Conservation (phyloP, 2,329 filamentous ascomycete species). For the Aspergillus jensenii region DNA sequence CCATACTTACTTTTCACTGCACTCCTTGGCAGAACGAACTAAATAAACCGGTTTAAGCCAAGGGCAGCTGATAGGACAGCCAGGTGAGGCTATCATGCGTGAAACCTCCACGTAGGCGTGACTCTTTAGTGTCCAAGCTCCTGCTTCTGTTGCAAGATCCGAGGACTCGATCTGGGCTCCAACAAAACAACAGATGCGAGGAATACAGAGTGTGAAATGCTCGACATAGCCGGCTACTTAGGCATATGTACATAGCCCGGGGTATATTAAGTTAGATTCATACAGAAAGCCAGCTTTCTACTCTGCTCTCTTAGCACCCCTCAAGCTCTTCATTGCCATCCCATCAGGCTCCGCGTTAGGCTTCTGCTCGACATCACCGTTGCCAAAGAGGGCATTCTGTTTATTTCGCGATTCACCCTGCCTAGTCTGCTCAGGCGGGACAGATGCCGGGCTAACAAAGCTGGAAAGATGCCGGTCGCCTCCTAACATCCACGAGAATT, state of each 20-base stretch:
- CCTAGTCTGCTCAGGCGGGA: constrained; percentile 45
- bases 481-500: constrained; percentile 53
- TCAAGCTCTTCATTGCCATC: constrained; percentile 41
- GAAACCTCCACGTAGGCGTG: background rate
- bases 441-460: constrained; percentile 48
- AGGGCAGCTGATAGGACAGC: constrained; percentile 7
- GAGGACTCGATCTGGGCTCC: background rate
- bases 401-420: constrained; percentile 31
- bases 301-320: constrained; percentile 23
- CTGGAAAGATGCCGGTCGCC: constrained; percentile 44
- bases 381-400: constrained; percentile 35
- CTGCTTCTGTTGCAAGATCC: no score
- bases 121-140: background rate
- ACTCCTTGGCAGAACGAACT: constrained; percentile 2
- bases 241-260: background rate
- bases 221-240: background rate
- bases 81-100: background rate
- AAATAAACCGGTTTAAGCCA: background rate
- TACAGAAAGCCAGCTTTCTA: constrained; percentile 1
- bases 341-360: constrained; percentile 36
- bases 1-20: background rate
- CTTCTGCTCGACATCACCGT: constrained; percentile 30
- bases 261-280: background rate
- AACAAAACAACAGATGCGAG: background rate
- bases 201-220: background rate